A percentile compares a stretch with the other conserved stretches of the same genome.
These are phyloP conservation scores for Xylaria intraflava DNA, from an alignment of 495 filamentous ascomycete genomes.

Conservation along the genomic window DNA sequence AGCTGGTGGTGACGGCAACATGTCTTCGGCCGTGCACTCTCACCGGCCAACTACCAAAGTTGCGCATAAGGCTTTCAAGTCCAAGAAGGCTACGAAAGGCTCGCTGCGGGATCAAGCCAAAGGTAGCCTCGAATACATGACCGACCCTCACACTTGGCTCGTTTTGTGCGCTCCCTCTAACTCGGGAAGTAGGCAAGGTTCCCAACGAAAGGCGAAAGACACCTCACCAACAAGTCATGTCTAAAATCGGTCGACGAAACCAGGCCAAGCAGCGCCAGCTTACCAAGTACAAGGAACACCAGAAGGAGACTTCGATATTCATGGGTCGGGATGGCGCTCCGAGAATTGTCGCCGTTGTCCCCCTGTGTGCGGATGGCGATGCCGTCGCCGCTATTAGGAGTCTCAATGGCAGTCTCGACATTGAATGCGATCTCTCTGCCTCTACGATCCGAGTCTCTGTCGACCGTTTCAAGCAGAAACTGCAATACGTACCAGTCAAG, in stretches of 20 bases:
- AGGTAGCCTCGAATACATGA: conserved; percentile 42
- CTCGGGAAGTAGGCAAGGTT: conserved; percentile 32
- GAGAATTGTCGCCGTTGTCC: conserved; percentile 84
- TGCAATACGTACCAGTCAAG: conserved; percentile 71
- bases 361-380: conserved; percentile 68
- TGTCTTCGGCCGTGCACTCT: conserved; percentile 62
- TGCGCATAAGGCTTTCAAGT: conserved; percentile 83
- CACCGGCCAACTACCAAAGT: conserved; percentile 88
- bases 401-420: conserved; percentile 73
- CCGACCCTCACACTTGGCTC: not conserved
- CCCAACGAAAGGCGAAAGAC: conserved; percentile 64
- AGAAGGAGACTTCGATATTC: conserved; percentile 71
- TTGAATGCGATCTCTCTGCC: conserved; percentile 57
- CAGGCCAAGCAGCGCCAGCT: conserved; percentile 81
- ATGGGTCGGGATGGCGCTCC: conserved; percentile 77
- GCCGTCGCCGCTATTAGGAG: conserved; percentile 55
- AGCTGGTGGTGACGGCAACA: conserved; percentile 62
- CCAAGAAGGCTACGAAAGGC: conserved; percentile 80
- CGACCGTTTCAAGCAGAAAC: conserved; percentile 86
- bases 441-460: conserved; percentile 58
- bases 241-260: conserved; percentile 89
- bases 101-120: conserved; percentile 74
- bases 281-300: conserved; percentile 72
- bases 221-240: conserved; percentile 92
- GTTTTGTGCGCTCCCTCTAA: not conserved